Conservation (phyloP, 2,329 filamentous ascomycete species). For the Claviceps cyperi region DNA sequence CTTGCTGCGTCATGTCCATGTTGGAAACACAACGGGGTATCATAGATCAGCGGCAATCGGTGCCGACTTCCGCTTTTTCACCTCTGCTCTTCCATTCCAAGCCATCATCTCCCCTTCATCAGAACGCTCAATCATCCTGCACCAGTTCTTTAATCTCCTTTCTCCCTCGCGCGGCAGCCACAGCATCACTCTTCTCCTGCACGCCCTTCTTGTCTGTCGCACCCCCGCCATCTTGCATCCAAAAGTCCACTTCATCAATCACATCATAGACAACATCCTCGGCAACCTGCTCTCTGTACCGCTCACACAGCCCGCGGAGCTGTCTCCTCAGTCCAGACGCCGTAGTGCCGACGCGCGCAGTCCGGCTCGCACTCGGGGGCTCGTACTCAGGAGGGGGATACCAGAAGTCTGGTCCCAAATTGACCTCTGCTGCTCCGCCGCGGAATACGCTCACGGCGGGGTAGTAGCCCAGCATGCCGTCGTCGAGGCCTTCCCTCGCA, state of each 20-base stretch:
- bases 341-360: slow-evolving; percentile 14
- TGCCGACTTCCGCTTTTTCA: no score
- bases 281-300: slow-evolving; percentile 84
- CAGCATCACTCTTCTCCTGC: slow-evolving; percentile 29
- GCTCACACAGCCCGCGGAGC: slow-evolving; percentile 53
- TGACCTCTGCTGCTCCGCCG: slow-evolving; percentile 80
- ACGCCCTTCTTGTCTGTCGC: slow-evolving; percentile 31
- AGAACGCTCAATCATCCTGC: slow-evolving; percentile 36
- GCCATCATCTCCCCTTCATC: no score
- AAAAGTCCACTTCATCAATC: slow-evolving; percentile 87
- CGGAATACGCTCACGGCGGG: slow-evolving; percentile 86
- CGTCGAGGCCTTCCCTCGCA: slow-evolving; percentile 76
- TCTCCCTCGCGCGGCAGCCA: slow-evolving; percentile 28
- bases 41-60: no score
- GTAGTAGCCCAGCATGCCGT: slow-evolving; percentile 91
- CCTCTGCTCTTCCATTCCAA: no score
- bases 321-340: slow-evolving; percentile 13
- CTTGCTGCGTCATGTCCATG: no score
- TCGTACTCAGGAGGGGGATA: slow-evolving; percentile 53
- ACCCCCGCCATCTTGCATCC: slow-evolving; percentile 51
- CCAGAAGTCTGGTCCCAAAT: slow-evolving; percentile 93
- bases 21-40: no score
- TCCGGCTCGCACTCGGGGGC: slow-evolving; percentile 32
- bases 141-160: slow-evolving; percentile 53
- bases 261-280: slow-evolving; percentile 91